Evolutionary conservation across 2,329 filamentous ascomycete genomes (phyloP), one percentile per base, ranked within the genome.

Genomic region (Monilinia fructigena): DNA sequence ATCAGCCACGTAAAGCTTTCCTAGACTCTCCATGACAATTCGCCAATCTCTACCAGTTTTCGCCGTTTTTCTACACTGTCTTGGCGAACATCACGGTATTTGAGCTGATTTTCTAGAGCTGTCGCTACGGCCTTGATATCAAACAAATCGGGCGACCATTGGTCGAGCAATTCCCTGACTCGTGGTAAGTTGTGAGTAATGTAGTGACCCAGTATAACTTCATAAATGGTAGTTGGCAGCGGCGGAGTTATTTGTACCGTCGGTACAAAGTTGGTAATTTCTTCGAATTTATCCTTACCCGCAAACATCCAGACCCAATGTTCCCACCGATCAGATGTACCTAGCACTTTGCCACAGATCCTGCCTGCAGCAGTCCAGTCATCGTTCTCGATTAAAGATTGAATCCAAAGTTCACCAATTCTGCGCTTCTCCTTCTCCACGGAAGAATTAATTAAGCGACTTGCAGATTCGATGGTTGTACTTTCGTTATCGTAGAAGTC

Each of bases 291-390:
- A 70, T 91, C 85, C 2, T 91, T 90, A 52, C 92, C 89, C 10
- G 93, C 92, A 78, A 99, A 99, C 0, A 86, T 89, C 86, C 91
- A 96, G 6, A 96, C 90, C 93, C 94, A 98, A 73, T 96, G 92
- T 79, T 98, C 93, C 95, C 95, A 99, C 72, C 89, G 83, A 58
- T 89, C 83, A 0, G 92, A 87, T 1, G 89, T 92, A 54, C 87
- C 87, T 1, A 99, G 82, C 0, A 97, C 93, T 74, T 89, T 92
- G 18, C 89, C 91, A 67, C 93, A 94, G 4, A 96, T 83, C 73
- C 89, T 83, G 0, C 92, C 94, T 7, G 95, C 95, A 66, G 85
- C 81, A 11, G 76, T 76, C 95, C 95, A 99, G 68, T 94, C 83
- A 11, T 86, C 83, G 0, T 85, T 82, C 47, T 88, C 85, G 45